phyloP scores from a whole-genome alignment of 306 rosid genomes.

The Morella rubra region DNA sequence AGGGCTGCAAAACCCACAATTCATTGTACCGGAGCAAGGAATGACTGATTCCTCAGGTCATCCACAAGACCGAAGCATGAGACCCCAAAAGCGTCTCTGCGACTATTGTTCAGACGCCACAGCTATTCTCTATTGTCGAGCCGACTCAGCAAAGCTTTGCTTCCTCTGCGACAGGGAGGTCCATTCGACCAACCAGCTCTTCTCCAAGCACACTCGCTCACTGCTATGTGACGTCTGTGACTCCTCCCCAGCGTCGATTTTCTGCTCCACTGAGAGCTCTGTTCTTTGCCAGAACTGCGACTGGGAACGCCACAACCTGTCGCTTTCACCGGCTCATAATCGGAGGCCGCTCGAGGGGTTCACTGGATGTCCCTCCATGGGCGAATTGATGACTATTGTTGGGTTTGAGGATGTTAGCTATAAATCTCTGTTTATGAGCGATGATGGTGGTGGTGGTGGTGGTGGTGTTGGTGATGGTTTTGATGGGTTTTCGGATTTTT shows the following conservation, averaged over 20 bases:
- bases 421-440: constrained; percentile 45
- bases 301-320: constrained; percentile 65
- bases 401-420: constrained; percentile 59
- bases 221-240: constrained; percentile 73
- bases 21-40: background rate
- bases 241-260: constrained; percentile 69
- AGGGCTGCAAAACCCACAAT: background rate
- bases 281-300: constrained; percentile 87
- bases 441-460: constrained; percentile 10
- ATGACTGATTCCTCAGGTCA: constrained; percentile 32
- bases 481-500: constrained; percentile 45
- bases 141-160: constrained; percentile 88
- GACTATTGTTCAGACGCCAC: constrained; percentile 60
- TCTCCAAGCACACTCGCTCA: constrained; percentile 73
- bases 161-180: constrained; percentile 79
- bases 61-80: constrained; percentile 9
- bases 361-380: constrained; percentile 61
- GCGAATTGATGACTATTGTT: constrained; percentile 48
- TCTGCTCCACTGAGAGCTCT: constrained; percentile 70
- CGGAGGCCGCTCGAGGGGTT: constrained; percentile 81
- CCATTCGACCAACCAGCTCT: constrained; percentile 79
- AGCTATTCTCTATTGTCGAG: constrained; percentile 78
- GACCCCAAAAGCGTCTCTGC: constrained; percentile 37
- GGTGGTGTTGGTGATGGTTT: background rate
- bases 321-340: constrained; percentile 46